Evolutionary conservation across 2,329 filamentous ascomycete genomes (phyloP), one percentile per base, ranked within the genome.

Genomic region (Colletotrichum costaricense): DNA sequence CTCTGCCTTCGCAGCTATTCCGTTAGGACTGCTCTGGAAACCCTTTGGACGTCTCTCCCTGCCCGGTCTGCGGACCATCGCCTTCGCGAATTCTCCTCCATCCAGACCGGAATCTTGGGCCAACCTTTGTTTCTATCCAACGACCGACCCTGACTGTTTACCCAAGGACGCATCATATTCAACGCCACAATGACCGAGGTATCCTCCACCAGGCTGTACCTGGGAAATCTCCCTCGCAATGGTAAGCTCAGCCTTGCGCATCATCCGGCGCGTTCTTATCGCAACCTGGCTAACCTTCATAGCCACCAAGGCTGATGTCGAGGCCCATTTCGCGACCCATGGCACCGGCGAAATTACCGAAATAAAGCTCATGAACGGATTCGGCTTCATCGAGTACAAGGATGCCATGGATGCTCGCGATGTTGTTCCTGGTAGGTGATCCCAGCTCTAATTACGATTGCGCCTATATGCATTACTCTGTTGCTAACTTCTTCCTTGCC

Each of bases 281-380:
- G 38, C 33, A 63, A 58, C 16, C 35, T 35, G 11, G 64, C 69
- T 64, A 58, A 67, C 58, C 57, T 69, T 81, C 83, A 83, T 87
- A 97, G 95, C 94, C 87, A 98, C 95, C 85, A 98, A 98, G 88
- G 92, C 94, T 85, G 96, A 99, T 84, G 93, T 99, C 83, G 95
- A 98, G 87, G 91, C 92, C 80, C 96, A 98, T 85, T 99, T 99
- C 87, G 93, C 93, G 83, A 95, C 92, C 81, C 95, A 98, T 92
- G 97, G 96, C 82, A 96, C 95, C 79, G 97, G 97, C 84, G 95
- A 98, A 84, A 98, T 99, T 83, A 97, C 94, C 78, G 97, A 99
- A 88, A 96, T 99, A 87, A 99, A 99, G 89, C 92, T 99, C 76
- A 99, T 99, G 97, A 98, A 98, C 83, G 97, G 97, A 81, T 99